These are phyloP conservation scores for Populus deltoides DNA, from an alignment of 345 rosid species.

Conservation along the genomic window DNA sequence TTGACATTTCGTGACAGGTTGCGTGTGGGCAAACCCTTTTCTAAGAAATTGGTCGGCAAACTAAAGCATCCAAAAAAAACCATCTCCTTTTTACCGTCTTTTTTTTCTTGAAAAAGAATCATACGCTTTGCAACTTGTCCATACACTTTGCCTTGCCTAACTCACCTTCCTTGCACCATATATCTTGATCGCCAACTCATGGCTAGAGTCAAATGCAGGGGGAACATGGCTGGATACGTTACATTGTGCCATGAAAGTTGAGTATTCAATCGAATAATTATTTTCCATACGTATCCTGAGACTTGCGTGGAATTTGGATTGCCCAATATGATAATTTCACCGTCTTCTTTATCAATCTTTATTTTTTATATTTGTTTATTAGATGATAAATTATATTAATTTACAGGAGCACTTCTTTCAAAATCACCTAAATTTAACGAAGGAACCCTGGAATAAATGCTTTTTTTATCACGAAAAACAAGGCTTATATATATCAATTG, in stretches of 20 bases:
- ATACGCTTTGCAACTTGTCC: slow-evolving; percentile 6
- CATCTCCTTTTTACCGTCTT: slow-evolving; percentile 4
- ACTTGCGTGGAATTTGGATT: not conserved
- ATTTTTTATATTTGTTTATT: too few relatives aligned
- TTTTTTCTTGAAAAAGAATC: not conserved
- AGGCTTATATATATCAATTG: too few relatives aligned
- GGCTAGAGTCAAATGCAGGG: not conserved
- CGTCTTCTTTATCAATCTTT: too few relatives aligned
- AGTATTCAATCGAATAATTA: too few relatives aligned
- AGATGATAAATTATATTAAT: too few relatives aligned
- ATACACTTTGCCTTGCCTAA: slow-evolving; percentile 10
- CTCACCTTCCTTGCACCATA: not conserved
- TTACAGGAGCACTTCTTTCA: too few relatives aligned
- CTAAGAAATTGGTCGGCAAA: slow-evolving; percentile 35
- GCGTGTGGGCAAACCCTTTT: slow-evolving; percentile 44
- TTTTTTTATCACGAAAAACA: too few relatives aligned
- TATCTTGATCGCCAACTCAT: not conserved
- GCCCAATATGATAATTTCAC: not conserved
- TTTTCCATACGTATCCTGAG: too few relatives aligned
- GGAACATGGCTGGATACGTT: not conserved
- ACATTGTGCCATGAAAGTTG: not conserved
- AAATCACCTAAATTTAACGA: too few relatives aligned
- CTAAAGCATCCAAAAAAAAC: slow-evolving; percentile 26
- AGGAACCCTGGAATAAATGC: too few relatives aligned
- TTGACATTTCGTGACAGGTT: slow-evolving; percentile 37